These are phyloP conservation scores for Chimonanthus salicifolius DNA, from an alignment of 164 flowering plant species.

Conservation along the genomic window DNA sequence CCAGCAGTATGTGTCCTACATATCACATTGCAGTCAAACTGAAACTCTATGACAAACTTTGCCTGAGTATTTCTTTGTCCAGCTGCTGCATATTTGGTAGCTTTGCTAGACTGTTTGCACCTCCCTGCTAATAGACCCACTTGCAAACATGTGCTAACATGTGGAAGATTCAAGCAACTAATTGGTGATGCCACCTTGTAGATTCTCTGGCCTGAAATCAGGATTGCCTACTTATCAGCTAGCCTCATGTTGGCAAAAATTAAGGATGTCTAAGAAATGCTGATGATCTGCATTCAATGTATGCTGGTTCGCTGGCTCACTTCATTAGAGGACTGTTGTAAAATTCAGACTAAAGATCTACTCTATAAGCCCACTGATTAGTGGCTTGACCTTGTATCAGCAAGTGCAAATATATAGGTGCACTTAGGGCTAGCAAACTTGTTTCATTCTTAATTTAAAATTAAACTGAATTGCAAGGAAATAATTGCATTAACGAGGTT, in stretches of 20 bases:
- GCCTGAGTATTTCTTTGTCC: neutral
- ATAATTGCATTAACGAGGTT: too few relatives aligned
- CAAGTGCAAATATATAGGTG: neutral
- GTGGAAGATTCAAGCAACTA: neutral
- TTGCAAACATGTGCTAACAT: neutral
- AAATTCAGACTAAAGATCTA: neutral
- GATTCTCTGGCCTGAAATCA: neutral
- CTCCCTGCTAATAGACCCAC: neutral
- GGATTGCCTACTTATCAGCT: neutral
- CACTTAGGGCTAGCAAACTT: too few relatives aligned
- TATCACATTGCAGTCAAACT: neutral
- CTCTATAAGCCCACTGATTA: neutral
- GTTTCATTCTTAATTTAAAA: too few relatives aligned
- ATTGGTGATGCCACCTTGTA: neutral
- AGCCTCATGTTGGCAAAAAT: neutral
- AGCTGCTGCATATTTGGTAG: neutral
- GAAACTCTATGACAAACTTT: neutral
- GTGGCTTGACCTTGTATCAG: neutral
- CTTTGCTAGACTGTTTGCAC: neutral
- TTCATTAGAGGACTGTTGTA: neutral
- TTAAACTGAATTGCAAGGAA: too few relatives aligned
- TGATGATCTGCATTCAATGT: neutral
- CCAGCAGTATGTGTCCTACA: conserved; percentile 57
- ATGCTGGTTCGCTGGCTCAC: neutral
- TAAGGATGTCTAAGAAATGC: neutral